Evolutionary conservation across 1,139 yeast genomes (phyloP).

Genomic region (Trichomonascaceae sp.): DNA sequence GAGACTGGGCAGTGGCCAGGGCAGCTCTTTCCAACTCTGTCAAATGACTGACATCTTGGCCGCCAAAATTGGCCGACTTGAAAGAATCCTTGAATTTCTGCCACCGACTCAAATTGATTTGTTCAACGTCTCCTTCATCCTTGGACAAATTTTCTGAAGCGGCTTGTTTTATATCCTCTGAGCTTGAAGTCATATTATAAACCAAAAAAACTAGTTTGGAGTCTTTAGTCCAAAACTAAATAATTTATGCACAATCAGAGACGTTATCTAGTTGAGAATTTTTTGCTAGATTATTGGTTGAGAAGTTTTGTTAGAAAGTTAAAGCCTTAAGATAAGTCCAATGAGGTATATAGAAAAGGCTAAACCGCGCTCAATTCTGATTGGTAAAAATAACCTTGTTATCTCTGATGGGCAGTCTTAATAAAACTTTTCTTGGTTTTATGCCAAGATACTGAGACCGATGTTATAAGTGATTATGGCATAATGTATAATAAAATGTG

Average conservation of each 20-base stretch:
- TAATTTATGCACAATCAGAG: neutral
- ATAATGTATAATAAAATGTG: neutral
- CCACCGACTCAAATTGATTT: neutral
- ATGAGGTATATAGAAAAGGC: neutral
- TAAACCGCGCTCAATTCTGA: neutral
- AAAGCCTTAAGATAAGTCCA: neutral
- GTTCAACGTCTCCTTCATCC: neutral
- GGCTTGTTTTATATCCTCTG: neutral
- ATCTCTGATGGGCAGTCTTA: neutral
- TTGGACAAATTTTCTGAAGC: neutral
- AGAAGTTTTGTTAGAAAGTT: neutral
- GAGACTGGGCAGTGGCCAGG: conserved; percentile 59
- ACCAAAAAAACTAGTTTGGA: neutral
- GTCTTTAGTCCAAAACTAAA: neutral
- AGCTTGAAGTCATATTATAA: neutral
- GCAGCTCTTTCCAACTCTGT: conserved; percentile 66
- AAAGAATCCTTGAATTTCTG: conserved; percentile 29
- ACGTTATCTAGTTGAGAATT: neutral
- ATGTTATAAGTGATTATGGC: neutral
- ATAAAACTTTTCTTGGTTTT: neutral
- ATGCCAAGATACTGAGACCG: neutral
- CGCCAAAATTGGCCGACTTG: conserved; percentile 48
- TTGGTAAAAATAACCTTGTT: neutral
- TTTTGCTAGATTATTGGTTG: neutral
- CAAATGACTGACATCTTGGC: conserved; percentile 56